Base-by-base conservation (phyloP, 2,329 filamentous ascomycete species). In the Diaporthe sp. region DNA sequence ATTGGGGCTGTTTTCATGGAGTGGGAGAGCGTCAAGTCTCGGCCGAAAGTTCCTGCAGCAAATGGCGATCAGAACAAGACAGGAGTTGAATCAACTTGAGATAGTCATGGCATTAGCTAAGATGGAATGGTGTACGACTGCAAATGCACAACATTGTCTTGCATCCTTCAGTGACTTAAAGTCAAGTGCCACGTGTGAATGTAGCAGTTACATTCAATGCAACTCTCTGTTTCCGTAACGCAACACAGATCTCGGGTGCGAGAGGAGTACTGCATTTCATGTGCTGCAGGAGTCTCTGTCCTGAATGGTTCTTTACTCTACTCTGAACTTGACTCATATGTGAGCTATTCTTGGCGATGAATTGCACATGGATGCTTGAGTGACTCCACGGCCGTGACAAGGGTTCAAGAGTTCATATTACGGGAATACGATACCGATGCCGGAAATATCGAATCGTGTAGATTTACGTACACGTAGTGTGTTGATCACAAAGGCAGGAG, bases 1-100 rank as follows among this genome's bases (percentile, higher is more conserved):
- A 58, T 59, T 10, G 53, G 68, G 12, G 51, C 53, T 9, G 68
- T 12, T 4, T 59, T 59, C 25, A 71, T 71, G 68, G 37, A 58
- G 53, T 59, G 68, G 68, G 28, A 58, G 15, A 70, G 15, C 12
- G 68, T 71, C 15, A 71, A 59, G 55, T 37, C 37, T 3, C 37
- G 25, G n/a, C 34, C 68, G 1, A 31, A 71, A n/a, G 19, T 5
- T 1, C 9, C 37, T 58, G 53, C 68, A 46, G 39, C 15, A 31
- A 39, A 5, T 44, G 19, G n/a, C 9, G 39, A 46, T 6, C 34
- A n/a, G 51, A 59, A 22, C 1, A 34, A 46, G 53, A 28, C 34
- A 10, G 37, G 13, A 25, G 4, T 6, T 15, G 22, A 5, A 1
- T 15, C 2, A 17, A 25, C 17, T 0, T n/a, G 10, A 37, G 4